These are phyloP conservation scores for Cryptococcus sp. DNA, from an alignment of 1,284 basidiomycete species.

Conservation along the genomic window DNA sequence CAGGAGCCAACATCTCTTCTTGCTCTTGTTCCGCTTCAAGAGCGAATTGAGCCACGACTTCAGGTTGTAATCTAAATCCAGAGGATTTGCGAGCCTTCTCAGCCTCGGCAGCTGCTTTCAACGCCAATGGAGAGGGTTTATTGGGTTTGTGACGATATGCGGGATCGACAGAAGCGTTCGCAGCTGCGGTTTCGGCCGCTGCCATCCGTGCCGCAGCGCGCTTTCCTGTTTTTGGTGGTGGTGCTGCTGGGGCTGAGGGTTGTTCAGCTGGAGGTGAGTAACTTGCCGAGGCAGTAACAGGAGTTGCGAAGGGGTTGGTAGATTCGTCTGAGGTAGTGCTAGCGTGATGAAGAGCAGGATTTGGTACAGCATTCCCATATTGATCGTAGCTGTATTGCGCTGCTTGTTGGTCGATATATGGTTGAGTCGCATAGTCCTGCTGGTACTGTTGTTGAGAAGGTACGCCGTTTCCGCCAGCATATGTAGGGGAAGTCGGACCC, in stretches of 20 bases:
- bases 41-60: not conserved
- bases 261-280: not conserved
- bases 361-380: conserved; percentile 14
- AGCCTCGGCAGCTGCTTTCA: conserved; percentile 18
- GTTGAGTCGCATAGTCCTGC: conserved; percentile 7
- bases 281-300: conserved; percentile 1
- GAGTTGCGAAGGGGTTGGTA: not conserved
- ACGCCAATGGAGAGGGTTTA: conserved; percentile 48
- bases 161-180: conserved; percentile 27
- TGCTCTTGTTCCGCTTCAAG: not conserved
- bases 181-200: conserved; percentile 39
- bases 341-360: not conserved
- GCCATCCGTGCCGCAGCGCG: conserved; percentile 35
- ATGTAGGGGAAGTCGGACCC: not conserved
- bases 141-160: conserved; percentile 41
- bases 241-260: conserved; percentile 2
- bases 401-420: conserved; percentile 9
- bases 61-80: too few species aligned
- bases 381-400: conserved; percentile 14
- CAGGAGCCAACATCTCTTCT: conserved; percentile 6
- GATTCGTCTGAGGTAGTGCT: not conserved
- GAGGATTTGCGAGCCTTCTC: conserved; percentile 7
- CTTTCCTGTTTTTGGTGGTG: not conserved
- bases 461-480: conserved; percentile 2
- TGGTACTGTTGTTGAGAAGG: not conserved